These are phyloP conservation scores for Leucocoprinus sp. DNA, from an alignment of 768 basidiomycete genomes.

Conservation along the genomic window DNA sequence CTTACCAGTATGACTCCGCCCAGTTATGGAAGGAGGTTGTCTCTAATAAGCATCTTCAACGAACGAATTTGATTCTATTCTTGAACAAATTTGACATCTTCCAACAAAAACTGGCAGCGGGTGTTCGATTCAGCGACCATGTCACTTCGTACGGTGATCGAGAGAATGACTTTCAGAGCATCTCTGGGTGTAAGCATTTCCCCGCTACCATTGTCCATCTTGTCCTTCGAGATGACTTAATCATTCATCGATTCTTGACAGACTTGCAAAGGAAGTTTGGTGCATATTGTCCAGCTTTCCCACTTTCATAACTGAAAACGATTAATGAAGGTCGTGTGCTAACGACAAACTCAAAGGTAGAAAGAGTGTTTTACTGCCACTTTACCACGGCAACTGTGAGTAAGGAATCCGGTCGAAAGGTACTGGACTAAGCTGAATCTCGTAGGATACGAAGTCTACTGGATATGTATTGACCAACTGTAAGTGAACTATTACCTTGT, in stretches of 20 bases:
- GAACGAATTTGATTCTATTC: slow-evolving; percentile 71
- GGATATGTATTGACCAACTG: slow-evolving; percentile 40
- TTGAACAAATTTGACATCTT: slow-evolving; percentile 79
- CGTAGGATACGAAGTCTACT: slow-evolving; percentile 51
- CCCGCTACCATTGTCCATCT: too few relatives aligned
- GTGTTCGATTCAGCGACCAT: slow-evolving; percentile 56
- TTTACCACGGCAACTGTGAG: slow-evolving; percentile 60
- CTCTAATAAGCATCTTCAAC: slow-evolving; percentile 59
- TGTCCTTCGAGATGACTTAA: not conserved
- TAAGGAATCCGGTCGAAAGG: slow-evolving; percentile 1
- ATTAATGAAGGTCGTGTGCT: slow-evolving; percentile 20
- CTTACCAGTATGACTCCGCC: slow-evolving; percentile 64
- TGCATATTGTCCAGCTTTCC: slow-evolving; percentile 20
- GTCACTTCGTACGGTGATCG: slow-evolving; percentile 66
- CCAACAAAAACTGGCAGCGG: slow-evolving; percentile 53
- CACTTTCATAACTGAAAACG: not conserved
- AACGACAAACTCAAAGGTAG: slow-evolving; percentile 31
- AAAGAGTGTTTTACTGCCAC: slow-evolving; percentile 55
- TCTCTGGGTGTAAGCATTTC: slow-evolving; percentile 50
- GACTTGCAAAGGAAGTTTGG: slow-evolving; percentile 29
- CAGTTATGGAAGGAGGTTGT: slow-evolving; percentile 69
- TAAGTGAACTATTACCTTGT: slow-evolving; percentile 19
- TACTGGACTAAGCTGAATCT: slow-evolving; percentile 9
- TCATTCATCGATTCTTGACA: slow-evolving; percentile 24
- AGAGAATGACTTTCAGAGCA: slow-evolving; percentile 61